Percentiles rank a stretch among this genome's conserved stretches.
phyloP scores from a whole-genome alignment of 2,329 filamentous ascomycete species.

The Tolypocladium pustulatum region DNA sequence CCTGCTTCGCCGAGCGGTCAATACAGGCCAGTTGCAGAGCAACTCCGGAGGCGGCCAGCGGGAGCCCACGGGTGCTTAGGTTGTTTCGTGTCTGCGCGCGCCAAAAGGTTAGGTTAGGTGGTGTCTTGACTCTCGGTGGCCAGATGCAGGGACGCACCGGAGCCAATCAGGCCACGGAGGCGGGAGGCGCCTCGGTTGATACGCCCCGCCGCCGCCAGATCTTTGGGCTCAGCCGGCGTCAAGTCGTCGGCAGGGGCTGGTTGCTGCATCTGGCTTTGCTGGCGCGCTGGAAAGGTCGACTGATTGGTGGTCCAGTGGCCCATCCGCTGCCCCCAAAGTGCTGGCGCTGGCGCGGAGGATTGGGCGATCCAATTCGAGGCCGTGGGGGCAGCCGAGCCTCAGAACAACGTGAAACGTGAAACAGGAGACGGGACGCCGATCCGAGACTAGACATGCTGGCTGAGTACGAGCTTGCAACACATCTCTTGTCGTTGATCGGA shows the following conservation, averaged over 20 bases:
- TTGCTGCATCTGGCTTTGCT: background rate
- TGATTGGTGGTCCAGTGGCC: background rate
- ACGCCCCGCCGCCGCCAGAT: background rate
- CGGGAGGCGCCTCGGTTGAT: background rate
- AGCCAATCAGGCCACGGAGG: background rate
- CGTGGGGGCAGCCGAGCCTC: background rate
- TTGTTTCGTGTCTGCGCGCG: slow-evolving; percentile 3
- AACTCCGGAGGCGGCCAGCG: too few species aligned
- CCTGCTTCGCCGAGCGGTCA: background rate
- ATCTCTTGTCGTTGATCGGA: background rate
- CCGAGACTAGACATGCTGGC: background rate
- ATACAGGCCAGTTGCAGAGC: background rate
- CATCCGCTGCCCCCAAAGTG: background rate
- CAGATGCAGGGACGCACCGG: background rate
- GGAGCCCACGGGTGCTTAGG: background rate
- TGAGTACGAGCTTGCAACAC: background rate
- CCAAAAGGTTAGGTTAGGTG: background rate
- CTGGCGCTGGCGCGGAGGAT: background rate
- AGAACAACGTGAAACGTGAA: background rate
- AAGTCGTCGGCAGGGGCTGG: background rate
- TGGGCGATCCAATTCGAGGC: background rate
- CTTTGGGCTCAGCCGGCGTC: background rate
- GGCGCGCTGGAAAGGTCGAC: background rate
- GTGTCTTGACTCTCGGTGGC: background rate
- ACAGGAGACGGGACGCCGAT: background rate